Conservation (phyloP, 164 flowering plant genomes). For the Akebia trifoliata region DNA sequence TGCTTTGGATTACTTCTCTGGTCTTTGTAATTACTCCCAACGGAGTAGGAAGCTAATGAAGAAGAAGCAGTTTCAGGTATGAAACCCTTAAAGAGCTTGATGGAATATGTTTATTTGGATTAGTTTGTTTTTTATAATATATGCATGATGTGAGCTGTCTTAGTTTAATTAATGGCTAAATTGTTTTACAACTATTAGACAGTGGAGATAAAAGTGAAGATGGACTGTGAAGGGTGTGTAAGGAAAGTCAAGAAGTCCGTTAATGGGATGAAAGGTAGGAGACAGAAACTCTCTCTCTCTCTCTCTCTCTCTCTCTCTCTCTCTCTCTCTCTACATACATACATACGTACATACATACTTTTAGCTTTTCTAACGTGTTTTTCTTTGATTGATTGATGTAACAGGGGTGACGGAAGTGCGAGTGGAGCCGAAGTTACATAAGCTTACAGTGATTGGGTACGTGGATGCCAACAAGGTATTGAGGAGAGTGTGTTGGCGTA, state of each 20-base stretch:
- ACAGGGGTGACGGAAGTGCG: constrained; percentile 57
- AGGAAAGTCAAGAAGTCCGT: constrained; percentile 59
- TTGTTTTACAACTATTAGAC: constrained; percentile 45
- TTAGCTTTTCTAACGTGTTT: too few relatives aligned
- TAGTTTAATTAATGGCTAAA: too few relatives aligned
- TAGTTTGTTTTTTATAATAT: not conserved
- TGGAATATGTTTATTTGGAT: too few relatives aligned
- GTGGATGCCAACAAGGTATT: constrained; percentile 74
- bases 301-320: too few relatives aligned
- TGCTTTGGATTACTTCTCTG: constrained; percentile 27
- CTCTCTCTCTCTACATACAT: too few relatives aligned
- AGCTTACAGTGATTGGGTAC: constrained; percentile 78
- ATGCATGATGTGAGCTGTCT: too few relatives aligned
- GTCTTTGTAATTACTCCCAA: constrained; percentile 22
- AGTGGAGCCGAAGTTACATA: constrained; percentile 58
- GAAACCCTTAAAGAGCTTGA: not conserved
- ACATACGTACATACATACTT: too few relatives aligned
- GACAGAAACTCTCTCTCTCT: too few relatives aligned
- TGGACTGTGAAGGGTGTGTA: constrained; percentile 96
- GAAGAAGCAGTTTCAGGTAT: constrained; percentile 34
- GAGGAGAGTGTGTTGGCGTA: constrained; percentile 52
- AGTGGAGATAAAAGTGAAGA: constrained; percentile 78
- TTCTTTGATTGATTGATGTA: too few relatives aligned
- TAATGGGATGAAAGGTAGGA: constrained; percentile 75
- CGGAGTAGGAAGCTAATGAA: constrained; percentile 19